Conservation (phyloP, 345 rosid species). For the Odontarrhena argentea region DNA sequence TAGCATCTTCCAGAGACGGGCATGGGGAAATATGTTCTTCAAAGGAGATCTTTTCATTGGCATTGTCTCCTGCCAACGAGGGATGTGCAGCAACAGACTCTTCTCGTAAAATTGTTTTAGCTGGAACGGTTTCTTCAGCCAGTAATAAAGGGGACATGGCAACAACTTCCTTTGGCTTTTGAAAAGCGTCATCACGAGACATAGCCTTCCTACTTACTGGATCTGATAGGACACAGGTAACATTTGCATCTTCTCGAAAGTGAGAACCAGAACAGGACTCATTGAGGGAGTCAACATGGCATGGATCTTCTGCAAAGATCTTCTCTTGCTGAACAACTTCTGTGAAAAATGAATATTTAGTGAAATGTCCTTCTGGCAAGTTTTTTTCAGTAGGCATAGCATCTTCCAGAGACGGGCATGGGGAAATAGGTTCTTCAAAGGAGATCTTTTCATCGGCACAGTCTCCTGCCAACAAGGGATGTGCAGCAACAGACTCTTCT, state of each 20-base stretch:
- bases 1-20: slow-evolving; percentile 9
- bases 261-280: too few relatives aligned
- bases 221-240: slow-evolving; percentile 22
- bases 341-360: slow-evolving; percentile 9
- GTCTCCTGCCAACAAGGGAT: slow-evolving; percentile 27
- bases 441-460: slow-evolving; percentile 29
- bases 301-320: neutral
- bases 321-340: slow-evolving; percentile 19
- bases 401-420: slow-evolving; percentile 9
- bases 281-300: too few relatives aligned
- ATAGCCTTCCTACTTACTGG: neutral
- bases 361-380: slow-evolving; percentile 28
- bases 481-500: slow-evolving; percentile 28
- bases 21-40: slow-evolving; percentile 23
- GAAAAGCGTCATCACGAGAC: too few relatives aligned
- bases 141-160: too few relatives aligned
- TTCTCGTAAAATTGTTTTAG: slow-evolving; percentile 3
- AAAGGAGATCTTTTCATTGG: slow-evolving; percentile 29
- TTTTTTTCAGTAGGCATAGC: slow-evolving; percentile 28
- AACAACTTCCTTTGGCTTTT: too few relatives aligned
- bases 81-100: slow-evolving; percentile 25
- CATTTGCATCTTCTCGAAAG: too few relatives aligned
- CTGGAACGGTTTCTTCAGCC: neutral
- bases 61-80: slow-evolving; percentile 22
- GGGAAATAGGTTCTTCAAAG: slow-evolving; percentile 23